Conservation (phyloP, 768 basidiomycete species). For the Cyathus striatus region DNA sequence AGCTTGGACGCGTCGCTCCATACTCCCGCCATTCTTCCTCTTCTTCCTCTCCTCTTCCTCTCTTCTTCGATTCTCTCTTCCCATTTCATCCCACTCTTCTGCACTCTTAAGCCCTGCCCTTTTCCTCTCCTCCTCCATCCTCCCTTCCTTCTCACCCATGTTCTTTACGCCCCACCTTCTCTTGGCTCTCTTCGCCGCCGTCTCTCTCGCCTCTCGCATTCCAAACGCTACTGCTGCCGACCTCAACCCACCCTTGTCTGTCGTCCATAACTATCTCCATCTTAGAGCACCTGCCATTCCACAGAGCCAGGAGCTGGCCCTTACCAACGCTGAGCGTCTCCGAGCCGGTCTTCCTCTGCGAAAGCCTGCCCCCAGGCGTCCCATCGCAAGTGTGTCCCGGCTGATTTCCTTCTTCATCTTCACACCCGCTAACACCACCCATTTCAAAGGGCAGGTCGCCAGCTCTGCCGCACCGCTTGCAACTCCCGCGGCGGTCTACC, state of each 20-base stretch:
- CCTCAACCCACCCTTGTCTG: not conserved
- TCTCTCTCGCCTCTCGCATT: not conserved
- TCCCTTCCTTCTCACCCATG: not conserved
- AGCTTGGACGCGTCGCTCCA: not conserved
- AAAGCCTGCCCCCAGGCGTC: conserved; percentile 2
- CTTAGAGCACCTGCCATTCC: conserved; percentile 1
- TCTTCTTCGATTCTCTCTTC: not conserved
- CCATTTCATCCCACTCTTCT: not conserved
- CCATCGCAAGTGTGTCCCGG: not conserved
- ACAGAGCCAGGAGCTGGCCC: conserved; percentile 3
- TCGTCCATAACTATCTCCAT: not conserved
- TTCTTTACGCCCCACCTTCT: not conserved
- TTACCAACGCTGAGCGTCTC: conserved; percentile 9
- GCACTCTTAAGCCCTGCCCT: not conserved
- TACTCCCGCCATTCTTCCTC: not conserved
- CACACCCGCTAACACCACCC: not conserved
- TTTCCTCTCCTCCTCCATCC: not conserved
- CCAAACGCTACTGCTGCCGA: not conserved
- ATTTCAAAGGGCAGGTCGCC: not conserved
- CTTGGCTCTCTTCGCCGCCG: not conserved
- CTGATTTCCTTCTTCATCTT: not conserved
- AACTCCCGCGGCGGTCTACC: not conserved
- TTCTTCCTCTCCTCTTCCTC: not conserved
- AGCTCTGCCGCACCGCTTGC: not conserved
- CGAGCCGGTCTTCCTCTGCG: conserved; percentile 4